Conservation (phyloP, 768 basidiomycete species). For the Pleurotus citrinopileatus region DNA sequence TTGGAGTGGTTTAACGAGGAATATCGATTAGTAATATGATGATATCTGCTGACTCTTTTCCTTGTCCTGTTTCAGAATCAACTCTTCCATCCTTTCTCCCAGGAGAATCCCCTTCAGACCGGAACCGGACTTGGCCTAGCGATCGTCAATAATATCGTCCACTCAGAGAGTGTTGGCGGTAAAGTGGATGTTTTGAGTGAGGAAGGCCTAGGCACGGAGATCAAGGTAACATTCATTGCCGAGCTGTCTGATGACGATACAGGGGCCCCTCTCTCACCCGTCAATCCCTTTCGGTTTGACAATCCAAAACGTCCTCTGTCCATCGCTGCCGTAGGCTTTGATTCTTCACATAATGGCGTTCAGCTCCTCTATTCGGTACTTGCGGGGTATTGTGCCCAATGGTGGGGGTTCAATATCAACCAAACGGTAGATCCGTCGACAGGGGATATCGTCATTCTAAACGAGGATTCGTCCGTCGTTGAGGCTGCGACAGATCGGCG, state of each 20-base stretch:
- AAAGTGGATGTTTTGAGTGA: slow-evolving; percentile 94
- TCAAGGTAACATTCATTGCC: slow-evolving; percentile 80
- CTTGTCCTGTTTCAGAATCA: slow-evolving; percentile 61
- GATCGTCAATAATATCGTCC: slow-evolving; percentile 91
- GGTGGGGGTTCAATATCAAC: slow-evolving; percentile 72
- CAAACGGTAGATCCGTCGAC: slow-evolving; percentile 33
- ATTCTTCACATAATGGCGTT: slow-evolving; percentile 57
- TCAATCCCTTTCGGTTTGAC: slow-evolving; percentile 45
- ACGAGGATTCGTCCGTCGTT: slow-evolving; percentile 69
- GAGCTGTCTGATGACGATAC: slow-evolving; percentile 46
- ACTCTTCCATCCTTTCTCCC: slow-evolving; percentile 95
- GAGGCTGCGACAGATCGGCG: slow-evolving; percentile 52
- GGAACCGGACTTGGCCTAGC: slow-evolving; percentile 94
- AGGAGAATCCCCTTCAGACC: slow-evolving; percentile 91
- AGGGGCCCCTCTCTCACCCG: slow-evolving; percentile 25
- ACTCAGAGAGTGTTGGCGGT: slow-evolving; percentile 81
- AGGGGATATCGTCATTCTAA: slow-evolving; percentile 77
- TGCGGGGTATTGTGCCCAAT: slow-evolving; percentile 60
- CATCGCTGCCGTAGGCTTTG: slow-evolving; percentile 74
- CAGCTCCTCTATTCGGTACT: slow-evolving; percentile 65
- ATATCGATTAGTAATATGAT: too few relatives aligned
- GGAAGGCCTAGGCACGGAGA: slow-evolving; percentile 88
- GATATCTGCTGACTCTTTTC: background rate
- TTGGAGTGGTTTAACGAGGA: background rate
- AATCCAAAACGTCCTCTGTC: slow-evolving; percentile 39